These are phyloP conservation scores for Beauveria pseudobassiana DNA, from an alignment of 2,329 filamentous ascomycete genomes.

Conservation along the genomic window DNA sequence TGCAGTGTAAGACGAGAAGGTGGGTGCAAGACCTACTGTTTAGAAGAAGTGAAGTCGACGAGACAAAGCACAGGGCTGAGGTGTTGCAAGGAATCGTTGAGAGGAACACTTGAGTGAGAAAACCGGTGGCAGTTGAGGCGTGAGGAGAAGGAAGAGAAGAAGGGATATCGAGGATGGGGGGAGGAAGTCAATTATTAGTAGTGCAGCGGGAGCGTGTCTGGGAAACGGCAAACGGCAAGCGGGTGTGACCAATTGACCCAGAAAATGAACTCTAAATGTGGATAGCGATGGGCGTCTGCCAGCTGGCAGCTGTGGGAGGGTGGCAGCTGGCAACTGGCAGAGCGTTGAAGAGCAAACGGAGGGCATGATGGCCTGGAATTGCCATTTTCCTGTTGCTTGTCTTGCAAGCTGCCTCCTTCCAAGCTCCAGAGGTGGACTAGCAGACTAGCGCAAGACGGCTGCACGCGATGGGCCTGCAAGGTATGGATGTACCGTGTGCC, in stretches of 20 bases:
- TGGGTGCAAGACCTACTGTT: background rate
- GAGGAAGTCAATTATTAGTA: slow-evolving; percentile 9
- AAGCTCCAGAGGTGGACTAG: background rate
- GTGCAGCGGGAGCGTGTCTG: slow-evolving; percentile 3
- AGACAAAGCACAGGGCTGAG: slow-evolving; percentile 10
- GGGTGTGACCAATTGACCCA: background rate
- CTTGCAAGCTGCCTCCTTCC: background rate
- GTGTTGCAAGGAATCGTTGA: background rate
- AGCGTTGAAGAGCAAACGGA: background rate
- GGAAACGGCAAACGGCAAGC: slow-evolving; percentile 10
- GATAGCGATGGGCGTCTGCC: background rate
- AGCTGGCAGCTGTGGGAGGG: background rate
- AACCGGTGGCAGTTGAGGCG: slow-evolving; percentile 7
- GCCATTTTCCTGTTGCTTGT: background rate
- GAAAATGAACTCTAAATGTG: slow-evolving; percentile 8
- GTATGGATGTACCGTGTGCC: background rate
- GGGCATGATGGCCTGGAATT: background rate
- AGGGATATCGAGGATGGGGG: background rate
- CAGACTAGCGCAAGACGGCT: background rate
- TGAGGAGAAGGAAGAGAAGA: slow-evolving; percentile 1
- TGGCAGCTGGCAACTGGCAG: background rate
- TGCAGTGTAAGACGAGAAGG: background rate
- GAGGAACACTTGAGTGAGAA: slow-evolving; percentile 2
- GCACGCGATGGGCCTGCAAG: background rate
- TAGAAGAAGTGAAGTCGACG: background rate